A percentile compares a stretch with the other conserved stretches of the same genome.
Conservation (phyloP, 768 basidiomycete genomes). For the Tylopilus cervinicoccineus region DNA sequence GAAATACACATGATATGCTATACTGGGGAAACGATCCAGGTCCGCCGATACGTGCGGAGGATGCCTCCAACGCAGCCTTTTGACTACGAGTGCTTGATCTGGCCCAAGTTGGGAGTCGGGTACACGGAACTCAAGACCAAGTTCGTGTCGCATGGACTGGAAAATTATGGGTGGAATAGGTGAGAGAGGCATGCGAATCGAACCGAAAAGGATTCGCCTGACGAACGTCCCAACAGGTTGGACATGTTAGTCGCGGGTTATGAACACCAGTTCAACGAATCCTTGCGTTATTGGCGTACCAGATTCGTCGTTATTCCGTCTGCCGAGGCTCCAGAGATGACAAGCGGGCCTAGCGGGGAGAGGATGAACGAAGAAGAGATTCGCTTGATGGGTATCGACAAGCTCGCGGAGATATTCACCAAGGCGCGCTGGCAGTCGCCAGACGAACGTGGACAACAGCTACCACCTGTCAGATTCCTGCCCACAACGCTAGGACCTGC, state of each 20-base stretch:
- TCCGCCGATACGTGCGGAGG: constrained; percentile 78
- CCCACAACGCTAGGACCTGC: constrained; percentile 84
- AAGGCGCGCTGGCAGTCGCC: constrained; percentile 76
- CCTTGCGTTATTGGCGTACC: constrained; percentile 90
- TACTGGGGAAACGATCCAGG: constrained; percentile 86
- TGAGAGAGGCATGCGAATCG: constrained; percentile 27
- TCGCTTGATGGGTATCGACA: constrained; percentile 85
- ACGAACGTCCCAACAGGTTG: constrained; percentile 42
- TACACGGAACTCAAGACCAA: constrained; percentile 76
- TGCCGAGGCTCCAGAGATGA: constrained; percentile 56
- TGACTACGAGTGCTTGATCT: constrained; percentile 86
- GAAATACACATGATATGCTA: constrained; percentile 93
- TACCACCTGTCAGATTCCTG: constrained; percentile 68
- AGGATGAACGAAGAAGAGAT: constrained; percentile 82
- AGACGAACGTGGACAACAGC: constrained; percentile 35
- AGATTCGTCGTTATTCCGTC: constrained; percentile 92
- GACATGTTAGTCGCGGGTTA: constrained; percentile 86
- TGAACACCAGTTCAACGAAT: constrained; percentile 75
- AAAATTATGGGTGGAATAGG: constrained; percentile 88
- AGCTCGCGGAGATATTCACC: constrained; percentile 84
- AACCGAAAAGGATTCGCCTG: background rate
- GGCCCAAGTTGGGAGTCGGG: constrained; percentile 86
- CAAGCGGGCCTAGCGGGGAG: constrained; percentile 63
- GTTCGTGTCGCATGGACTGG: constrained; percentile 75
- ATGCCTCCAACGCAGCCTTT: constrained; percentile 61